A percentile compares a stretch with the other conserved stretches of the same genome.
These are phyloP conservation scores for Coelastrella sp. DNA, from an alignment of 139 green algal species.

Conservation along the genomic window DNA sequence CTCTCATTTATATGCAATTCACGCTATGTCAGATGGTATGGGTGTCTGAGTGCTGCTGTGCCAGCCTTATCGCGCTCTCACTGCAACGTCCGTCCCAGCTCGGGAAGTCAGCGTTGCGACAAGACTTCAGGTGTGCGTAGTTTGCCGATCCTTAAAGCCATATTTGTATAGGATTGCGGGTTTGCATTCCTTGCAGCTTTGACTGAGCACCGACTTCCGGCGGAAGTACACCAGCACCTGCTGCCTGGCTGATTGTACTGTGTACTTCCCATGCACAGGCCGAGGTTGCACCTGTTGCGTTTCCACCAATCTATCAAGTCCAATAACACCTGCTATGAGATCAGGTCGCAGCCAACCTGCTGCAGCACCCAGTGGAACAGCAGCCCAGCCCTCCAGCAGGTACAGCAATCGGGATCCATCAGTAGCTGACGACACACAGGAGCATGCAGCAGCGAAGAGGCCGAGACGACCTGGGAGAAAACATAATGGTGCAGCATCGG, in stretches of 20 bases:
- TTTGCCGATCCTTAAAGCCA: background rate
- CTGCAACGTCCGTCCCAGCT: slow-evolving; percentile 1
- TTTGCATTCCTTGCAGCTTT: no score
- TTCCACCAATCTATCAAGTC: background rate
- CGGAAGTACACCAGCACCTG: no score
- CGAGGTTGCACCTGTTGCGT: no score
- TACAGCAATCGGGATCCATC: background rate
- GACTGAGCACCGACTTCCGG: no score
- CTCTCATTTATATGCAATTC: no score
- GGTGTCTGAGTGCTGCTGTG: background rate
- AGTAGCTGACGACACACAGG: background rate
- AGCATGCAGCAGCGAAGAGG: background rate
- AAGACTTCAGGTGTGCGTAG: background rate
- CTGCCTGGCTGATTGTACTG: no score
- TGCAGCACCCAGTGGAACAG: background rate
- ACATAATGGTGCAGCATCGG: no score
- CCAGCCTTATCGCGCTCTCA: background rate
- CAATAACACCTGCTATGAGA: background rate
- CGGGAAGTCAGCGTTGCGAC: background rate
- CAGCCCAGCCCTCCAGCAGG: background rate
- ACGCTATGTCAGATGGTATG: no score
- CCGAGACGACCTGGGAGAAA: background rate
- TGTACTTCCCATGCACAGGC: no score
- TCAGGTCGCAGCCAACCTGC: background rate
- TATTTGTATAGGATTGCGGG: background rate